phyloP scores from a whole-genome alignment of 306 rosid genomes.

The Calophaca sinica region DNA sequence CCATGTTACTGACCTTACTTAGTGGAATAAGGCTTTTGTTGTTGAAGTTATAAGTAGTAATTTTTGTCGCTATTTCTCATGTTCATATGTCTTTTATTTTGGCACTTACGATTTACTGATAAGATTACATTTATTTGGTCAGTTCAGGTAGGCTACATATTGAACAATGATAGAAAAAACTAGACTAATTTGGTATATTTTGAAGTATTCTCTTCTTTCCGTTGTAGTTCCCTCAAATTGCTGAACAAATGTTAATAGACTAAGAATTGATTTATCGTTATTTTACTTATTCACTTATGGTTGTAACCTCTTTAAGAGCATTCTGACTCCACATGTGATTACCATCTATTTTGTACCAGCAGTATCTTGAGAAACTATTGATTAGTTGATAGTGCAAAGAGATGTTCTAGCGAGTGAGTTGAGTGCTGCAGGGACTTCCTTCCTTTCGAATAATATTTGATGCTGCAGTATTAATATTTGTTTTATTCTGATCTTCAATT shows the following conservation, averaged over 20 bases:
- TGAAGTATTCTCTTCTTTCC: constrained; percentile 21
- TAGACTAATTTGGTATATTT: background rate
- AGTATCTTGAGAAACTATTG: too few species aligned
- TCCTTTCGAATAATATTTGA: constrained; percentile 35
- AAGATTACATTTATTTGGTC: constrained; percentile 1
- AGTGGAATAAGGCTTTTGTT: background rate
- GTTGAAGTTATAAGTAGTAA: background rate
- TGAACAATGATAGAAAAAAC: background rate
- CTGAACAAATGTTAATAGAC: constrained; percentile 7
- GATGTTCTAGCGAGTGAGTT: constrained; percentile 18
- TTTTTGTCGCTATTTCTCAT: constrained; percentile 1
- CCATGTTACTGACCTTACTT: background rate
- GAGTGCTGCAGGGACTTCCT: constrained; percentile 32
- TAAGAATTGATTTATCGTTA: constrained; percentile 19
- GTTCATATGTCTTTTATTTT: constrained; percentile 20
- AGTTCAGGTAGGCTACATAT: background rate
- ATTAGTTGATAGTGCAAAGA: background rate
- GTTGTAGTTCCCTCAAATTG: constrained; percentile 4
- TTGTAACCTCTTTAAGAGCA: background rate
- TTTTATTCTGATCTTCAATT: constrained; percentile 25
- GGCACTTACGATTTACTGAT: background rate
- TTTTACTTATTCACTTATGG: constrained; percentile 30
- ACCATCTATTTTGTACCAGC: background rate
- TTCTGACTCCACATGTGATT: constrained; percentile 15
- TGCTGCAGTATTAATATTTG: constrained; percentile 16